phyloP scores from a whole-genome alignment of 1,284 basidiomycete species.

The Neolentinus lepideus region DNA sequence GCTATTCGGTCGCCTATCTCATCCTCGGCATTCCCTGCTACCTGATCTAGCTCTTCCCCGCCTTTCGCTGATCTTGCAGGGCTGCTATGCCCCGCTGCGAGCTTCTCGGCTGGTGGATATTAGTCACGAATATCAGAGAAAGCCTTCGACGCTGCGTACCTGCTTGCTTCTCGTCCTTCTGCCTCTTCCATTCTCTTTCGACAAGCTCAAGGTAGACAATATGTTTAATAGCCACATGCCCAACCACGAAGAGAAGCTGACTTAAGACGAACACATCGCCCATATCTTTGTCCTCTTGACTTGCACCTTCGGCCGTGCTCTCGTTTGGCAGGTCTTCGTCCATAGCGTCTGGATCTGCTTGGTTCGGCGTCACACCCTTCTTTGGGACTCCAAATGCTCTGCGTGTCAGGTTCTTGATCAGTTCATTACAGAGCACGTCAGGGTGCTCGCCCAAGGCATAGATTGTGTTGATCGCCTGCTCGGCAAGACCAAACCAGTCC shows the following conservation, averaged over 20 bases:
- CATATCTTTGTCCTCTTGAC: constrained; percentile 39
- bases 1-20: constrained; percentile 94
- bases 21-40: constrained; percentile 96
- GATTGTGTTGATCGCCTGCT: constrained; percentile 95
- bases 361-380: constrained; percentile 14
- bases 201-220: constrained; percentile 95
- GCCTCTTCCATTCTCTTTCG: constrained; percentile 95
- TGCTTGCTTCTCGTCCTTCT: constrained; percentile 84
- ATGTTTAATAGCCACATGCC: constrained; percentile 96
- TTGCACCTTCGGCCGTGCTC: not conserved
- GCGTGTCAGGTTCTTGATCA: constrained; percentile 78
- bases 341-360: constrained; percentile 42
- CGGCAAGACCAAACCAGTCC: constrained; percentile 95
- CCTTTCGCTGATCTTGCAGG: constrained; percentile 46
- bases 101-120: constrained; percentile 43
- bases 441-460: constrained; percentile 94
- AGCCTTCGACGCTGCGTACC: constrained; percentile 36
- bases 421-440: constrained; percentile 74
- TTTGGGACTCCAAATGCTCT: constrained; percentile 54
- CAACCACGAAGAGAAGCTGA: constrained; percentile 90
- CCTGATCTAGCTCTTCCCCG: constrained; percentile 90
- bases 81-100: constrained; percentile 29
- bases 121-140: not conserved
- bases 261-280: constrained; percentile 84
- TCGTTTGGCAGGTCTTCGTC: constrained; percentile 34